Conservation (phyloP, 2,329 filamentous ascomycete genomes). For the Emmonsia crescens region DNA sequence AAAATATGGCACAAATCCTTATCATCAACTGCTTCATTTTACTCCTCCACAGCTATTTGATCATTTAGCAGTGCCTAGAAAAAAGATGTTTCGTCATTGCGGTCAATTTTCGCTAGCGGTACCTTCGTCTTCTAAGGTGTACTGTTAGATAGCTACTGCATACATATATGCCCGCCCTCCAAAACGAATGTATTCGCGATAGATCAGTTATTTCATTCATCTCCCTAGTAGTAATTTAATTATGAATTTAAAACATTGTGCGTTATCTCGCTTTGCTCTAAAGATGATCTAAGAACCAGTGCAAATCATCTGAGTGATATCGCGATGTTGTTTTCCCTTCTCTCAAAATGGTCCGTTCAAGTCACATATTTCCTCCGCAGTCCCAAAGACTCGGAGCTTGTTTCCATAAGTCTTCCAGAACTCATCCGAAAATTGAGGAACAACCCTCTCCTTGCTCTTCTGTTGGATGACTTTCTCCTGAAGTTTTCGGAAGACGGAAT, state of each 20-base stretch:
- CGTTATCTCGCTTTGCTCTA: background rate
- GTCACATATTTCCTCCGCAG: constrained; percentile 40
- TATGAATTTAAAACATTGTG: background rate
- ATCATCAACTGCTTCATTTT: constrained; percentile 71
- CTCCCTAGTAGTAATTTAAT: background rate
- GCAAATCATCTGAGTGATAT: background rate
- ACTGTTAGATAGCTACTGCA: constrained; percentile 96
- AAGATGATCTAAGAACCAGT: background rate
- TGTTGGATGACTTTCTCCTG: constrained; percentile 14
- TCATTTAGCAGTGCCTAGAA: constrained; percentile 89
- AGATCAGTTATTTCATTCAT: background rate
- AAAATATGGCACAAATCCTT: constrained; percentile 70
- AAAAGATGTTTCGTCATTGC: constrained; percentile 41
- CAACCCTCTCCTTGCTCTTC: constrained; percentile 30
- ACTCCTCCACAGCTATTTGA: constrained; percentile 64
- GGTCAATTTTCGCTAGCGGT: constrained; percentile 99
- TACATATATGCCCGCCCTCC: constrained; percentile 43
- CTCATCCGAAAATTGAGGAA: constrained; percentile 41
- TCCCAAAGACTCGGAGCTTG: constrained; percentile 50
- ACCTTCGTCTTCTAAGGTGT: constrained; percentile 70
- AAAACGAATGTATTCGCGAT: background rate
- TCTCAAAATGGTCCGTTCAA: constrained; percentile 10
- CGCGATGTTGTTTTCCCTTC: background rate
- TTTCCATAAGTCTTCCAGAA: constrained; percentile 53
- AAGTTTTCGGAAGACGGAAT: background rate